These are phyloP conservation scores for Mortierella sp. DNA, from an alignment of 371 early-diverging fungal species.

Conservation along the genomic window DNA sequence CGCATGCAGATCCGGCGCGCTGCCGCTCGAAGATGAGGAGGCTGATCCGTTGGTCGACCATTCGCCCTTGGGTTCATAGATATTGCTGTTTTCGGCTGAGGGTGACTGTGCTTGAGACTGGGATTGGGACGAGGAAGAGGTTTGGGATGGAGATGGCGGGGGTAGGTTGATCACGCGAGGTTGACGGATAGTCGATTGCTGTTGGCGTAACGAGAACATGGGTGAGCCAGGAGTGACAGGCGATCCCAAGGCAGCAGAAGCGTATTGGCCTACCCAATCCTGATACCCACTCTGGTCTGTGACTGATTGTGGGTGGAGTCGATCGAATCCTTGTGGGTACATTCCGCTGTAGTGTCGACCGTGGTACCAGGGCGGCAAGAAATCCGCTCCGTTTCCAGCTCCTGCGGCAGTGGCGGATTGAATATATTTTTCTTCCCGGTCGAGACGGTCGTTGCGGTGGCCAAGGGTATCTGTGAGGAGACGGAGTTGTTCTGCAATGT, in stretches of 20 bases:
- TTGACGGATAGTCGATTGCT: background rate
- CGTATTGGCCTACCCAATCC: background rate
- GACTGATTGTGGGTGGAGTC: background rate
- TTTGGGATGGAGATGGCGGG: background rate
- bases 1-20: background rate
- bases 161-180: background rate
- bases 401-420: background rate
- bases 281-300: background rate
- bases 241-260: background rate
- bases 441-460: slow-evolving; percentile 1
- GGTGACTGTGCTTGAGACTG: background rate
- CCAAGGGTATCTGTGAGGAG: slow-evolving; percentile 1
- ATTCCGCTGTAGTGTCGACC: background rate
- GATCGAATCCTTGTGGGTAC: background rate
- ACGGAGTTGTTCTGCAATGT: slow-evolving; percentile 1
- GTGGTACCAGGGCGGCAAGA: slow-evolving; percentile 1
- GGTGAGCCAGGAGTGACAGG: background rate
- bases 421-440: background rate
- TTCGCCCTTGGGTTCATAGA: slow-evolving; percentile 5
- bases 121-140: background rate
- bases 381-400: background rate
- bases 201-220: background rate
- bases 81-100: background rate
- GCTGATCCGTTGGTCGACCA: background rate
- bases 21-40: background rate